Percentiles rank a stretch among this genome's conserved stretches.
Conservation (phyloP, 164 flowering plant species). For the Berberis vulgaris region DNA sequence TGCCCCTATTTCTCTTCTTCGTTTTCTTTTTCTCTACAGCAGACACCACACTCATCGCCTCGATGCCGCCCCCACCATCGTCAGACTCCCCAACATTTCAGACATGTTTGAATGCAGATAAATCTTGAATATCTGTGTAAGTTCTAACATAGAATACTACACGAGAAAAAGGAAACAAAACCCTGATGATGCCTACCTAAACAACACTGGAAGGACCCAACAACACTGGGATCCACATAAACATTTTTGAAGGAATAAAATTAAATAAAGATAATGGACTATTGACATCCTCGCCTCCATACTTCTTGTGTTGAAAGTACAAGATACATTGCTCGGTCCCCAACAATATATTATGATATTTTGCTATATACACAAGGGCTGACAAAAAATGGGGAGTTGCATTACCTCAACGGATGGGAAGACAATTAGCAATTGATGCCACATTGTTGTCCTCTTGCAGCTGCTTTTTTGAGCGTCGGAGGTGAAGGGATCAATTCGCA, state of each 20-base stretch:
- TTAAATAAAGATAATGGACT: too few species aligned
- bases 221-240: not conserved
- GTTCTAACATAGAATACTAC: constrained; percentile 12
- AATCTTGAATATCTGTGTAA: not conserved
- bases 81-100: too few species aligned
- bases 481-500: constrained; percentile 82
- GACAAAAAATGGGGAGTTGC: constrained; percentile 1
- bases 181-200: not conserved
- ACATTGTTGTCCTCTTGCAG: constrained; percentile 48
- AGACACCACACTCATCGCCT: too few species aligned
- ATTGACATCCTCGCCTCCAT: too few species aligned
- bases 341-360: too few species aligned
- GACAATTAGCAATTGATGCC: constrained; percentile 57
- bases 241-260: not conserved
- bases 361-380: constrained; percentile 21
- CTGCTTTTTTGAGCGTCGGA: constrained; percentile 26
- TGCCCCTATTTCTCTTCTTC: too few species aligned
- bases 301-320: too few species aligned
- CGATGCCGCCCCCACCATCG: too few species aligned
- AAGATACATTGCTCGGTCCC: constrained; percentile 12
- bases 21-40: too few species aligned
- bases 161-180: constrained; percentile 5
- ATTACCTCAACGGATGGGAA: constrained; percentile 1
- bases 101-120: too few species aligned
- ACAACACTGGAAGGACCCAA: not conserved